A percentile compares a stretch with the other conserved stretches of the same genome.
Conservation (phyloP, 2,329 filamentous ascomycete species). For the Alternaria gansuensis region DNA sequence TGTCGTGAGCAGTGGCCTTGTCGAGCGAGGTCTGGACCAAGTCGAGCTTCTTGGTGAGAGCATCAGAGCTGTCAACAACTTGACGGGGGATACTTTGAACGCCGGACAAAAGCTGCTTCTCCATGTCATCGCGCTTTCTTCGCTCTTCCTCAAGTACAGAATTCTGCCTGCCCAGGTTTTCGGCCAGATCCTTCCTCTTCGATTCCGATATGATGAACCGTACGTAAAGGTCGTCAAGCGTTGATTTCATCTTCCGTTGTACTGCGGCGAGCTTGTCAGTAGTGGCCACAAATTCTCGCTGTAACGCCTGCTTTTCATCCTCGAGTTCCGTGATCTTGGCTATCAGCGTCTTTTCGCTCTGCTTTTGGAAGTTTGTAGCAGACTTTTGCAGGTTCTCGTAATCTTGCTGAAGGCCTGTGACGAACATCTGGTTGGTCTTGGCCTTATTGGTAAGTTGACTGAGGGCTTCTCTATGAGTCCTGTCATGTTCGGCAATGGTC, state of each 20-base stretch:
- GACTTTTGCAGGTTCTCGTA: slow-evolving; percentile 34
- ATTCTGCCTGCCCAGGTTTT: slow-evolving; percentile 24
- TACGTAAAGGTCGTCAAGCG: slow-evolving; percentile 30
- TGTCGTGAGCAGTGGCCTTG: not conserved
- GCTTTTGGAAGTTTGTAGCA: slow-evolving; percentile 17
- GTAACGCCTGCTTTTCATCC: slow-evolving; percentile 33
- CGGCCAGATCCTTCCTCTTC: slow-evolving; percentile 22
- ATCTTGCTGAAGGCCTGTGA: slow-evolving; percentile 42
- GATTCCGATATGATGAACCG: slow-evolving; percentile 24
- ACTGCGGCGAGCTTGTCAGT: slow-evolving; percentile 23
- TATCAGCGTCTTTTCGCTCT: slow-evolving; percentile 25
- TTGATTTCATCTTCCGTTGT: slow-evolving; percentile 24
- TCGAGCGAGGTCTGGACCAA: slow-evolving; percentile 25
- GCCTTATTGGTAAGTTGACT: slow-evolving; percentile 25
- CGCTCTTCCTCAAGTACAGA: slow-evolving; percentile 33
- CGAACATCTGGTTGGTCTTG: slow-evolving; percentile 36
- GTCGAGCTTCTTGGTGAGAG: slow-evolving; percentile 28
- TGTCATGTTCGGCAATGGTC: slow-evolving; percentile 22
- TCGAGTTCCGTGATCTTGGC: slow-evolving; percentile 33
- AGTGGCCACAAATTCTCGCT: slow-evolving; percentile 21
- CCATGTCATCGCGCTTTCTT: slow-evolving; percentile 31
- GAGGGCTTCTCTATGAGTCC: slow-evolving; percentile 13
- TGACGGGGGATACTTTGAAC: slow-evolving; percentile 29
- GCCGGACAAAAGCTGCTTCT: slow-evolving; percentile 30
- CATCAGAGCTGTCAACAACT: slow-evolving; percentile 20